These are phyloP conservation scores for Metschnikowia similis DNA, from an alignment of 805 yeast species.

Conservation along the genomic window DNA sequence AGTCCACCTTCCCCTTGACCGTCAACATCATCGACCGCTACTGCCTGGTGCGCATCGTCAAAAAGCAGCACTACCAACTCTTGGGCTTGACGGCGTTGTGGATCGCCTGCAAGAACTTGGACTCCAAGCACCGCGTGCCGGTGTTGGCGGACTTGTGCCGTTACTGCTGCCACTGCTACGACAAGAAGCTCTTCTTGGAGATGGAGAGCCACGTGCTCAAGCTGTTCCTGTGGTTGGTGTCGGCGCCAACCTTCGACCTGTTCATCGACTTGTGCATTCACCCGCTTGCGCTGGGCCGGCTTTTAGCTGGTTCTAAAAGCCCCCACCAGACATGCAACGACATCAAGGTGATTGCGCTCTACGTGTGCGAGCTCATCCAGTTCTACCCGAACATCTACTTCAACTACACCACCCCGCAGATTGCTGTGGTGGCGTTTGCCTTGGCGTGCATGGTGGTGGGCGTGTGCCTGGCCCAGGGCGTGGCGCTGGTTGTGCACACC, in stretches of 20 bases:
- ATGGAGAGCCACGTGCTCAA: constrained; percentile 68
- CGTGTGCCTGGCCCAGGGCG: constrained; percentile 21
- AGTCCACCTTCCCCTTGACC: constrained; percentile 41
- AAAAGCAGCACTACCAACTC: constrained; percentile 43
- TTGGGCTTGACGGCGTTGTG: constrained; percentile 42
- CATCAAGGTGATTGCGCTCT: constrained; percentile 52
- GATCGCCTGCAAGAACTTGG: constrained; percentile 45
- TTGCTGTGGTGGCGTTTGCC: constrained; percentile 44
- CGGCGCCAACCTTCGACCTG: constrained; percentile 58
- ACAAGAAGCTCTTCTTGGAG: constrained; percentile 53
- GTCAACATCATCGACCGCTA: constrained; percentile 43
- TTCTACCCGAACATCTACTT: constrained; percentile 58
- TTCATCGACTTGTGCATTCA: constrained; percentile 56
- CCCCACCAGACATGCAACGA: constrained; percentile 33
- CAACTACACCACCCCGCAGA: constrained; percentile 48
- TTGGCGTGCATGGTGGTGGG: constrained; percentile 36
- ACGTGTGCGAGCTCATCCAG: constrained; percentile 62
- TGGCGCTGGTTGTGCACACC: constrained; percentile 14
- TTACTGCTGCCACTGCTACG: constrained; percentile 56
- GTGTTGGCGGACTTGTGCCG: constrained; percentile 48
- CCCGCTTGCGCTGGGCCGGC: constrained; percentile 22
- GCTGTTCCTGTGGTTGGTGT: constrained; percentile 60
- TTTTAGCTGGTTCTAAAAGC: constrained; percentile 26
- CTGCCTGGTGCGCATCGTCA: constrained; percentile 42
- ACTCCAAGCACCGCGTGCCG: constrained; percentile 56